Conservation (phyloP, 2,329 filamentous ascomycete genomes). For the Exophiala mesophila region DNA sequence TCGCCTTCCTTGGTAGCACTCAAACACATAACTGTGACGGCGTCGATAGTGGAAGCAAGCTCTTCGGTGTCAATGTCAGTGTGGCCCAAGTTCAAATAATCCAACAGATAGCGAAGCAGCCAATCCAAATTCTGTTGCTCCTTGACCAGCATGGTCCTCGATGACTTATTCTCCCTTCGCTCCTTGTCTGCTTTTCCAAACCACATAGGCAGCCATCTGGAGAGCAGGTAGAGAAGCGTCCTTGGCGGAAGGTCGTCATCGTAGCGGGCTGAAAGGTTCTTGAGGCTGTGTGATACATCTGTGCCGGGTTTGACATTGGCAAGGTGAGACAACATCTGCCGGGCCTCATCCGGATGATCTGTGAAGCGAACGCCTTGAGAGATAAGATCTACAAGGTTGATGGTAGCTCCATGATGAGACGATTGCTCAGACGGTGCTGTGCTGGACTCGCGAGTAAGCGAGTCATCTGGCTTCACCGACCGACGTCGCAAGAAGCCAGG, state of each 20-base stretch:
- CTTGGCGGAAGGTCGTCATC: constrained; percentile 7
- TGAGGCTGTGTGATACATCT: constrained; percentile 20
- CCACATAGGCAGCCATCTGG: constrained; percentile 19
- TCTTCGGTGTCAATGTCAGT: constrained; percentile 13
- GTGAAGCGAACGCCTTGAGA: constrained; percentile 7
- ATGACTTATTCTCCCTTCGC: constrained; percentile 17
- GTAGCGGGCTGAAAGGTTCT: constrained; percentile 10
- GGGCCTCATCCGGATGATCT: constrained; percentile 18
- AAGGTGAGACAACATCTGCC: constrained; percentile 20
- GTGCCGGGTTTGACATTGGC: constrained; percentile 20
- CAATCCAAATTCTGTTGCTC: constrained; percentile 21
- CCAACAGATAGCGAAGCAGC: constrained; percentile 20
- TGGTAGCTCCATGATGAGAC: not conserved
- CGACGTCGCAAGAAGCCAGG: not conserved
- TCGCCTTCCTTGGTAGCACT: constrained; percentile 19
- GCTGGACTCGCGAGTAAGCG: not conserved
- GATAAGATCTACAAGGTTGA: constrained; percentile 11
- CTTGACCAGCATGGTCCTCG: constrained; percentile 11
- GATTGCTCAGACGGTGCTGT: constrained; percentile 8
- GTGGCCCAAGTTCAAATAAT: constrained; percentile 22
- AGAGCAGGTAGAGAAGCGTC: constrained; percentile 19
- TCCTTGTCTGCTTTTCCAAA: constrained; percentile 14
- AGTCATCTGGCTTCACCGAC: not conserved
- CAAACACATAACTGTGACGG: constrained; percentile 17
- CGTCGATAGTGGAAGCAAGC: constrained; percentile 11